Conservation (phyloP, 2,329 filamentous ascomycete species). For the Sarocladiaceae sp. region DNA sequence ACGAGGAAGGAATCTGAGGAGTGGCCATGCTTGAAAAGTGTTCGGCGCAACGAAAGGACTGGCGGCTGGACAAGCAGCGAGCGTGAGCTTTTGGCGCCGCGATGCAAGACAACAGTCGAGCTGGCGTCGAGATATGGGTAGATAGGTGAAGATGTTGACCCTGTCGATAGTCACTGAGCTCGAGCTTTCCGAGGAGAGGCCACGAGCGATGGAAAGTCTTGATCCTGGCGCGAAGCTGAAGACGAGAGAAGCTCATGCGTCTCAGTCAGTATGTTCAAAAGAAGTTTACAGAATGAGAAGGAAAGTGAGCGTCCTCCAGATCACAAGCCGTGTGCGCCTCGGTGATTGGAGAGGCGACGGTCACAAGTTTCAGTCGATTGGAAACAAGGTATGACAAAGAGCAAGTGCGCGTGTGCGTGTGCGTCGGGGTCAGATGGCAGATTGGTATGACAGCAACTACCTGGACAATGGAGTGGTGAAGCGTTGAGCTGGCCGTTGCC, state of each 20-base stretch:
- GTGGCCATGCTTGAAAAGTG: slow-evolving; percentile 23
- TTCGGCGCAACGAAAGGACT: neutral
- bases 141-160: neutral
- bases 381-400: neutral
- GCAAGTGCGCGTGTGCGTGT: neutral
- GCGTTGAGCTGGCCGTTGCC: neutral
- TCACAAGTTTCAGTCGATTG: neutral
- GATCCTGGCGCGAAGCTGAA: neutral
- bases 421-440: neutral
- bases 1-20: slow-evolving; percentile 29
- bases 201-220: neutral
- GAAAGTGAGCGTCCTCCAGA: neutral
- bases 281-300: neutral
- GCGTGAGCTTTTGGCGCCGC: neutral
- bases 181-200: neutral
- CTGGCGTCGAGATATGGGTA: no score
- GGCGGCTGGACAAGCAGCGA: neutral
- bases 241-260: neutral
- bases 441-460: slow-evolving; percentile 1
- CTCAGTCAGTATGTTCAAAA: neutral
- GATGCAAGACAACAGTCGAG: neutral
- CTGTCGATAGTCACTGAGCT: neutral
- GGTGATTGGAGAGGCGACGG: neutral
- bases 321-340: neutral
- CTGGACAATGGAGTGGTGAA: slow-evolving; percentile 1